Conservation (phyloP, 1,284 basidiomycete genomes). For the Puccinia novopanici region DNA sequence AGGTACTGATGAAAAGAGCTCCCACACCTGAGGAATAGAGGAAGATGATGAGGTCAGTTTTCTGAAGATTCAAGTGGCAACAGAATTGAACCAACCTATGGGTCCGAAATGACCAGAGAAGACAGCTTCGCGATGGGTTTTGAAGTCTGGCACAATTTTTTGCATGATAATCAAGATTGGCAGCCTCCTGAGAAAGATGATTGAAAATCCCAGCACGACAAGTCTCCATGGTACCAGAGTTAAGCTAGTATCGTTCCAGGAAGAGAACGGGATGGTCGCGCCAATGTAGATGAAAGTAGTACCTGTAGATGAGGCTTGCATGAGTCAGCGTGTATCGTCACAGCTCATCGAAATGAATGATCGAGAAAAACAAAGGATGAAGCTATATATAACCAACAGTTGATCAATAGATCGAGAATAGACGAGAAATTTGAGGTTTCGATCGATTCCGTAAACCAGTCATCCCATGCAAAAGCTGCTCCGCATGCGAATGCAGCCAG, state of each 20-base stretch:
- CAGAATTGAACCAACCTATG: slow-evolving; percentile 50
- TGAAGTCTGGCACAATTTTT: slow-evolving; percentile 87
- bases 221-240: slow-evolving; percentile 79
- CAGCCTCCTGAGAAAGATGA: slow-evolving; percentile 77
- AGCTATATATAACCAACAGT: slow-evolving; percentile 22
- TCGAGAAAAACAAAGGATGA: slow-evolving; percentile 55
- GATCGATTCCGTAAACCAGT: slow-evolving; percentile 83
- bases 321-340: slow-evolving; percentile 63
- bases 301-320: background rate
- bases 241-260: slow-evolving; percentile 70
- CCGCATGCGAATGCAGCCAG: slow-evolving; percentile 93
- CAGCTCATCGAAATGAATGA: slow-evolving; percentile 74
- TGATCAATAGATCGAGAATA: slow-evolving; percentile 79
- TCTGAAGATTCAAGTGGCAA: background rate
- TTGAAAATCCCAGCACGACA: slow-evolving; percentile 74
- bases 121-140: slow-evolving; percentile 77
- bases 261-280: slow-evolving; percentile 87
- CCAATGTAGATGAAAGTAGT: slow-evolving; percentile 49
- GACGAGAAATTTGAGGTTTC: slow-evolving; percentile 92
- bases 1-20: slow-evolving; percentile 85
- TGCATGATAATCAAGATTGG: slow-evolving; percentile 79
- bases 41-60: background rate
- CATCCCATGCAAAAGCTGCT: slow-evolving; percentile 94
- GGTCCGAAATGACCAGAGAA: slow-evolving; percentile 84
- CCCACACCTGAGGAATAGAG: slow-evolving; percentile 55